phyloP scores from a whole-genome alignment of 208 protist species.

The Acanthamoeba lenticulata region DNA sequence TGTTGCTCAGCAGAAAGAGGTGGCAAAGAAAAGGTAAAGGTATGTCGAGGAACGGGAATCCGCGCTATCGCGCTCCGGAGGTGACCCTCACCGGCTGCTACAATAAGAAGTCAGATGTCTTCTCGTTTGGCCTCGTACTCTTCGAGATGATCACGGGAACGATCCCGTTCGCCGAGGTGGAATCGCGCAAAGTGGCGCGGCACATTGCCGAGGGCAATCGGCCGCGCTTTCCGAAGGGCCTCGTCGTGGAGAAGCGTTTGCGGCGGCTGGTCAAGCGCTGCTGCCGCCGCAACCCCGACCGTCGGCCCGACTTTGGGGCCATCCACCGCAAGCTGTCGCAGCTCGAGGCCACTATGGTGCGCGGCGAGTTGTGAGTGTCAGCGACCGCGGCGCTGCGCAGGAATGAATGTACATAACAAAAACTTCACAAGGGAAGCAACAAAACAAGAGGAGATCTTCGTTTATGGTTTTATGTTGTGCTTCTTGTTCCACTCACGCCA shows the following conservation, averaged over 20 bases:
- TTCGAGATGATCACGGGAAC: not conserved
- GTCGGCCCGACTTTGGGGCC: not conserved
- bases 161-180: not conserved
- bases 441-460: not conserved
- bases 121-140: slow-evolving; percentile 10
- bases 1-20: too few relatives aligned
- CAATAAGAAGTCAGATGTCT: not conserved
- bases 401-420: not conserved
- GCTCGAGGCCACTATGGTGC: too few relatives aligned
- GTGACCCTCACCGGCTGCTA: slow-evolving; percentile 5
- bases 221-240: not conserved
- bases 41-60: slow-evolving; percentile 29
- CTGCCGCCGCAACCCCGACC: not conserved
- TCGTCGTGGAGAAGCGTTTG: not conserved
- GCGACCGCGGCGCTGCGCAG: not conserved
- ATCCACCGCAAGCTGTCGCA: not conserved
- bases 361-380: too few relatives aligned
- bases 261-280: not conserved
- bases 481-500: not conserved
- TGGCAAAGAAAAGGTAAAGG: too few relatives aligned
- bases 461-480: not conserved
- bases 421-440: too few relatives aligned
- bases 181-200: not conserved
- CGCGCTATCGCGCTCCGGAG: slow-evolving; percentile 15
- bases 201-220: slow-evolving; percentile 8